phyloP scores from a whole-genome alignment of 257 asterid species.

The Salvia hispanica region DNA sequence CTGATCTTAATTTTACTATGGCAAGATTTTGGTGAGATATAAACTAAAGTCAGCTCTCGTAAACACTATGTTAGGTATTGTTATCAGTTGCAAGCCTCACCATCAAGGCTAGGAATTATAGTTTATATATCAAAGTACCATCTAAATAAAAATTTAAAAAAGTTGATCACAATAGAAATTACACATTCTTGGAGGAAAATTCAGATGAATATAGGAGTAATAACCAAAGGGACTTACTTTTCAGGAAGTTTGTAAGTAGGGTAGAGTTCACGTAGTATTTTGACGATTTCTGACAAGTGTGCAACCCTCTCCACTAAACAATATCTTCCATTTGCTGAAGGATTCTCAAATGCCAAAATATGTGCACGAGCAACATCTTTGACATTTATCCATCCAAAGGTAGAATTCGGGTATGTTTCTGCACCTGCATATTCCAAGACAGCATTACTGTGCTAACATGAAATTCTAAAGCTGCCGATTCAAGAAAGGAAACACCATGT shows the following conservation, averaged over 20 bases:
- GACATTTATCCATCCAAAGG: conserved; percentile 53
- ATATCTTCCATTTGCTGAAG: conserved; percentile 56
- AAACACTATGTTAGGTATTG: not conserved
- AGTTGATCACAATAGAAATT: too few relatives aligned
- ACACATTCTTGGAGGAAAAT: not conserved
- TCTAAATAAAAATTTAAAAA: too few relatives aligned
- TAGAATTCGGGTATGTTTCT: conserved; percentile 45
- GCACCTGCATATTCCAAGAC: conserved; percentile 45
- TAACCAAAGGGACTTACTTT: conserved; percentile 42
- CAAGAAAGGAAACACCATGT: not conserved
- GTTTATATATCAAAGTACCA: too few relatives aligned
- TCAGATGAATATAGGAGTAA: not conserved
- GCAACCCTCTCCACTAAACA: conserved; percentile 45
- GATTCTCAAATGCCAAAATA: conserved; percentile 52
- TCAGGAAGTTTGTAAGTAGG: conserved; percentile 47
- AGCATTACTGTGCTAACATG: not conserved
- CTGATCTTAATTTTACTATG: not conserved
- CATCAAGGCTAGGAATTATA: not conserved
- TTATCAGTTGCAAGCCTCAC: conserved; percentile 2
- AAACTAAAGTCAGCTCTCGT: not conserved
- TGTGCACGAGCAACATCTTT: conserved; percentile 60
- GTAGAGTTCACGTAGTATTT: conserved; percentile 46
- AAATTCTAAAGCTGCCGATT: conserved; percentile 16
- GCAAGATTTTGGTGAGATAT: not conserved
- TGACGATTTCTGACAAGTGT: conserved; percentile 47